Evolutionary conservation across 306 rosid genomes (phyloP).

Genomic region (Vigna reflexopilosa): DNA sequence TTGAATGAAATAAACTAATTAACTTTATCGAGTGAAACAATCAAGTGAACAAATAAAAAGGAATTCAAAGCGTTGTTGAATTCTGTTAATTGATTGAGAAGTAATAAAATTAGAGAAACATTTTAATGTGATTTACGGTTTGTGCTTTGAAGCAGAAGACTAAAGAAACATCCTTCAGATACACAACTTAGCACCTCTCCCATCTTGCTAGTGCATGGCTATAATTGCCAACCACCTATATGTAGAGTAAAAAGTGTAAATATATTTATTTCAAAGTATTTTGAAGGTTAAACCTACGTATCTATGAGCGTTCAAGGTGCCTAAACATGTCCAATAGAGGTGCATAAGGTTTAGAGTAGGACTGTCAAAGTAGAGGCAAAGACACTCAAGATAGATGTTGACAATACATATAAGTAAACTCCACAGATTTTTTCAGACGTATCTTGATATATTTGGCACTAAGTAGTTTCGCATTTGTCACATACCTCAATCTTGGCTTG

Average conservation of each 20-base stretch:
- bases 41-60: constrained; percentile 1
- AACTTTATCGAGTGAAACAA: constrained; percentile 6
- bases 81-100: constrained; percentile 30
- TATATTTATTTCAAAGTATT: background rate
- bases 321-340: constrained; percentile 8
- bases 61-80: constrained; percentile 38
- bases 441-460: constrained; percentile 23
- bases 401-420: constrained; percentile 18
- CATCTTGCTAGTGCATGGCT: constrained; percentile 1
- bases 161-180: constrained; percentile 23
- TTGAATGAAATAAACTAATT: constrained; percentile 11
- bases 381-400: constrained; percentile 12
- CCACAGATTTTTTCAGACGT: constrained; percentile 5
- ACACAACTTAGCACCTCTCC: background rate
- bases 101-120: background rate
- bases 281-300: no score
- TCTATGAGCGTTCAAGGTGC: constrained; percentile 2
- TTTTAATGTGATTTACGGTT: constrained; percentile 11
- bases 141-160: background rate
- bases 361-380: background rate
- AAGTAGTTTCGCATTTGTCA: constrained; percentile 9
- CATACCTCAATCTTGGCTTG: constrained; percentile 62
- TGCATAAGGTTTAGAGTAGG: background rate
- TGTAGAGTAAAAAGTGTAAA: background rate
- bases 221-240: constrained; percentile 21